Evolutionary conservation across 2,329 filamentous ascomycete species (phyloP).

Genomic region (Fusarium neocosmosporiellum): DNA sequence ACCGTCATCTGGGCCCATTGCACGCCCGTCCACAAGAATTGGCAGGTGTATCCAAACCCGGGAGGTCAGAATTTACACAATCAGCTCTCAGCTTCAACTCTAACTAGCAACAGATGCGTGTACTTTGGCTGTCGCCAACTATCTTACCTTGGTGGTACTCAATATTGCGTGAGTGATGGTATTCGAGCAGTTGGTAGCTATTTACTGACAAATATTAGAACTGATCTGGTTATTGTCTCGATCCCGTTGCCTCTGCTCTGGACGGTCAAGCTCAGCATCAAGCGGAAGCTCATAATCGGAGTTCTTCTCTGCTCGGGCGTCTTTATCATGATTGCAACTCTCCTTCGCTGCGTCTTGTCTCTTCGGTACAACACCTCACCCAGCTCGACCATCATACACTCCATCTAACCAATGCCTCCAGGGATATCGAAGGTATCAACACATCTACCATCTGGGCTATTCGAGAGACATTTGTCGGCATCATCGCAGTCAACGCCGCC

Average conservation of each 20-base stretch:
- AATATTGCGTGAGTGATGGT: slow-evolving; percentile 50
- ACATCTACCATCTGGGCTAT: slow-evolving; percentile 56
- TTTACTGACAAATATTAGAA: slow-evolving; percentile 43
- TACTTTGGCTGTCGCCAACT: slow-evolving; percentile 51
- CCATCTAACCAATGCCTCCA: not conserved
- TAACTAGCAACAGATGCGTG: slow-evolving; percentile 45
- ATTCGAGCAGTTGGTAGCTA: too few relatives aligned
- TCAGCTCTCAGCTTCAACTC: not conserved
- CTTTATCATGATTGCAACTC: slow-evolving; percentile 56
- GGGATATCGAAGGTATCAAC: slow-evolving; percentile 51
- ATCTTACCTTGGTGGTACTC: slow-evolving; percentile 50
- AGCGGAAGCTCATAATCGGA: slow-evolving; percentile 53
- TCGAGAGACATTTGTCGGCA: slow-evolving; percentile 57
- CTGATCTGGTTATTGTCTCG: slow-evolving; percentile 52
- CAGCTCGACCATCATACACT: accelerated
- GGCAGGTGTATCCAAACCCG: slow-evolving; percentile 55
- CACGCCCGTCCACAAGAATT: slow-evolving; percentile 51
- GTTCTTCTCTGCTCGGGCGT: slow-evolving; percentile 55
- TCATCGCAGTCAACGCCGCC: slow-evolving; percentile 56
- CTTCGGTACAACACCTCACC: slow-evolving; percentile 30
- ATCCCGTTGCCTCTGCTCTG: slow-evolving; percentile 56
- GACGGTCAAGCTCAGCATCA: slow-evolving; percentile 51
- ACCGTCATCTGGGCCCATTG: slow-evolving; percentile 51
- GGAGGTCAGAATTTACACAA: slow-evolving; percentile 45
- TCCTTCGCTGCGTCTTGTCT: slow-evolving; percentile 55